Evolutionary conservation across 2,329 filamentous ascomycete species (phyloP), one percentile per base, ranked within the genome.

Genomic region (Hymenoscyphus repandus): DNA sequence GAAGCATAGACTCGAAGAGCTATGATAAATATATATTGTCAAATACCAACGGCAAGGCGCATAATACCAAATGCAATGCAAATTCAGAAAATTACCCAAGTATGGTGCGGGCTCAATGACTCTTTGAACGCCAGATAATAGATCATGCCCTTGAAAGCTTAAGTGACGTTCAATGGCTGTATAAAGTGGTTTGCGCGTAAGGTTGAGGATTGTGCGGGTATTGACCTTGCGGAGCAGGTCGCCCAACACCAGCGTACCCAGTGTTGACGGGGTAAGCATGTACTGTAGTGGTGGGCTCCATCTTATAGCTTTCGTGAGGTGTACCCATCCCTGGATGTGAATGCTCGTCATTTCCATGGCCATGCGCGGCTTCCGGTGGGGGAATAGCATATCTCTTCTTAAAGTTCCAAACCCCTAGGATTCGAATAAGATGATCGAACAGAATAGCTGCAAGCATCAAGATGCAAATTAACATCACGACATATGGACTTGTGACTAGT

Each of bases 301-400:
- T 37, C 17, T 46, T 46, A 17, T 46, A 46, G 36, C 44, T 46
- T 36, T 39, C 22, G 13, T 15, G 6, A 22, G 33, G 44, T 5
- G 33, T 27, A 17, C 32, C 40, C 18, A 20, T 47, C 2, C 20
- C 45, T 18, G 38, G 38, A 33, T 22, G 6, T 34, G 12, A 18
- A 39, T 27, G 27, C n/a, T 45, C 20, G 6, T 40, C 39, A 32
- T 52, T 27, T 2, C 45, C 45, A 12, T 49, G 45, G 2, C 34
- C 50, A 17, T 51, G 47, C 12, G 39, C 32, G 6, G 32, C 34
- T 6, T 48, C 34, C 17, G 40, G 32, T 9, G 34, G 39, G 11
- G 50, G 50, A 7, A 48, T 45, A 20, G 50, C 50, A 13, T 33
- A 52, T 15, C 34, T 34, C 32, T 27, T 18, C 18, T 52, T 34